Base-by-base conservation (phyloP, 371 early-diverging fungal species). In the Mortierella sp. region DNA sequence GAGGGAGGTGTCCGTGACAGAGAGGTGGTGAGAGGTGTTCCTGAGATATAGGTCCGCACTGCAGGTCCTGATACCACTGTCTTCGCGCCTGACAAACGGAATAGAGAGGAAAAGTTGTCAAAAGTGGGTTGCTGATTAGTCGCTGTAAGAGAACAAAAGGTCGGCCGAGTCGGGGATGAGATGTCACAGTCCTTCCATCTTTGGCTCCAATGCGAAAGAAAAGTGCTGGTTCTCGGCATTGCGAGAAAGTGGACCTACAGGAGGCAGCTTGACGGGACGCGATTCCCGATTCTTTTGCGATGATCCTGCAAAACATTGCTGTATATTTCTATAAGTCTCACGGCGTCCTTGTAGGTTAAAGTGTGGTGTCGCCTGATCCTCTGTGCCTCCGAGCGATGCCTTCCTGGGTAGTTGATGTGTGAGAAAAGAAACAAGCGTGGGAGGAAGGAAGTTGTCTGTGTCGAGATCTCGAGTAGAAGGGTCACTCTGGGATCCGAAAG, bases 281-380 rank as follows among this genome's bases (percentile, higher is more conserved):
- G 68, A 68, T 68, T 24, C 24, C 68, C 3, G 43, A 38, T 6
- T 41, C 43, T 35, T 68, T 68, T 21, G 41, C 43, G 38, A 68
- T 38, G 41, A 68, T 41, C 68, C 68, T 68, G 41, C 41, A 41
- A 8, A 41, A 41, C 68, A 68, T 68, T 65, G 68, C 12, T 68
- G 41, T 41, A 41, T 41, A 1, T 41, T 41, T 41, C 6, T 41
- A 41, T 41, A 6, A 6, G 7, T 41, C 41, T 41, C 6, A 41
- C 41, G 41, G 16, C 35, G 5, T 32, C 7, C 16, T 63, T 68
- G 24, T 24, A 14, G 4, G 21, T 68, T 5, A 14, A 41, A 24
- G 68, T 56, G 38, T 24, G 38, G 21, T 41, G 24, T 21, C 18
- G 41, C 41, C 68, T 68, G 21, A 11, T 68, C 41, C 21, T 41